Evolutionary conservation across 2,329 filamentous ascomycete genomes (phyloP), one percentile per base, ranked within the genome.

Genomic region (Pseudocercospora fuligena): DNA sequence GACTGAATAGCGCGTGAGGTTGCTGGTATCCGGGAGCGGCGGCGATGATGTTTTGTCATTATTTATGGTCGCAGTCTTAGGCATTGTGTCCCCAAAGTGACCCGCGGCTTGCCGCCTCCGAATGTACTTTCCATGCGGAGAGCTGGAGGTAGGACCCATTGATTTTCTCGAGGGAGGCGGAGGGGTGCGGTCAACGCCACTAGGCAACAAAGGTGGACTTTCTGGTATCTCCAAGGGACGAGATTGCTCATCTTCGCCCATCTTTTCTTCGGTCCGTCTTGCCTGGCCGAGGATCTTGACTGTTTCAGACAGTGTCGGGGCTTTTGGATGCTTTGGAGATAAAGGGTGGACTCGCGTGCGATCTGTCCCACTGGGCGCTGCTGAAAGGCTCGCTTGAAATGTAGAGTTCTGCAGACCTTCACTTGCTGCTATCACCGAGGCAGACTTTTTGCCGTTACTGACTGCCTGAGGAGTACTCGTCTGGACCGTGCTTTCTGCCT

Each of bases 201-300:
- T 27, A 58, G 56, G 56, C 33, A 19, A 40, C 29, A 63, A 21
- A 12, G 60, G 29, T 62, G 60, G 60, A 25, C 60, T 62, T 62
- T 53, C 46, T 36, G 60, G 56, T 12, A 58, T 58, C 36, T 58
- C 56, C 8, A 33, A 27, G 23, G 14, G n/a, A 14, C 14, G 47
- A 27, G 19, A 29, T 51, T 11, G 19, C 25, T 49, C 25, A 19
- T 21, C 23, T 19, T 21, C 43, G 36, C 1, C 21, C 47, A 16
- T 40, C 27, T 47, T 31, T 16, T 23, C 21, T 16, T 51, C 21
- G n/a, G 16, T n/a, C 16, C 40, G 40, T 6, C 7, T 43, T 5
- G 16, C 40, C 16, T 43, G 40, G 16, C 40, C 16, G 19, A 43
- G 16, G 16, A 43, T 19, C 40, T 43, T 43, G 40, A 43, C 1